Conservation (phyloP, 331 rosid species). For the Dryas integrifolia region DNA sequence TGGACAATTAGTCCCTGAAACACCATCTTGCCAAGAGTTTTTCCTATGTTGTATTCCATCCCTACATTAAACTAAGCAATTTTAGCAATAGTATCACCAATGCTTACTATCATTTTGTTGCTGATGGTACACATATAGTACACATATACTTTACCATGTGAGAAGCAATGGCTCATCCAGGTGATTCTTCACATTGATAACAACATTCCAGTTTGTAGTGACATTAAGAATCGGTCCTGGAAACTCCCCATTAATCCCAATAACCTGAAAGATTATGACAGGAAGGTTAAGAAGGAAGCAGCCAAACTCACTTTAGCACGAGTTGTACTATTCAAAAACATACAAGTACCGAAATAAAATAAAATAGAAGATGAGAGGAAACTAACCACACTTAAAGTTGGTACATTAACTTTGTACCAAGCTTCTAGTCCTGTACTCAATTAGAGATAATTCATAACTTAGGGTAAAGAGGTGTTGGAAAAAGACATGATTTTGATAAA, state of each 20-base stretch:
- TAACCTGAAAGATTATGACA: constrained; percentile 53
- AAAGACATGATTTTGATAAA: background rate
- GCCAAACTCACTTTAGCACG: background rate
- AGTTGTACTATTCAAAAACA: no score
- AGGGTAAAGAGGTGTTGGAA: background rate
- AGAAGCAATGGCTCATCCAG: constrained; percentile 88
- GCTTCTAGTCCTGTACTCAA: no score
- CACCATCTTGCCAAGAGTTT: constrained; percentile 95
- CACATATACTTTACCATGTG: constrained; percentile 58
- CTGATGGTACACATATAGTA: constrained; percentile 22
- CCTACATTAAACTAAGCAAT: constrained; percentile 59
- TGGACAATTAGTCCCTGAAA: constrained; percentile 92
- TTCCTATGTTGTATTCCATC: constrained; percentile 73
- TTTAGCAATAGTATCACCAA: constrained; percentile 35
- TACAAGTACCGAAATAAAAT: no score
- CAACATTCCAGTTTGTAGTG: constrained; percentile 92
- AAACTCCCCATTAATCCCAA: constrained; percentile 70
- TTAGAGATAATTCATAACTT: no score
- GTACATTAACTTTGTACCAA: no score
- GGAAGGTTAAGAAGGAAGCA: background rate
- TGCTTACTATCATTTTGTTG: constrained; percentile 5
- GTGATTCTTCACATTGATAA: constrained; percentile 71
- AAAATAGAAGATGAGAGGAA: background rate
- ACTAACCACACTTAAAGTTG: background rate
- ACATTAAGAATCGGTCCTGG: constrained; percentile 79